Percentiles rank a stretch among this genome's conserved stretches.
Conservation (phyloP, 805 yeast genomes). For the Yamadazyma akitaensis region DNA sequence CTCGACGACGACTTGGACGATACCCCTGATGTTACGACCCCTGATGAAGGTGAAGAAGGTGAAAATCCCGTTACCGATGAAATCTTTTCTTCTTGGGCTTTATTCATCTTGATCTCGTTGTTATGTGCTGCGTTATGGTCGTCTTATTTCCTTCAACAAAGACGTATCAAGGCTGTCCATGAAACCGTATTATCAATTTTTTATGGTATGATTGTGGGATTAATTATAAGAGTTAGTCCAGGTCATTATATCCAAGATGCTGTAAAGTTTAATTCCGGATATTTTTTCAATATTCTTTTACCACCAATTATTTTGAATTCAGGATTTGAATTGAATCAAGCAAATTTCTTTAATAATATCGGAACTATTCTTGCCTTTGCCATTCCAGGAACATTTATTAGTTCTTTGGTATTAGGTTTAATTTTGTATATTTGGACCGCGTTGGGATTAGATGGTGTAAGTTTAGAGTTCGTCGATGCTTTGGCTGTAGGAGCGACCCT, state of each 20-base stretch:
- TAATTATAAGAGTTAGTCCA: conserved; percentile 84
- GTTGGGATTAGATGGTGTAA: conserved; percentile 82
- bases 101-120: conserved; percentile 77
- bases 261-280: conserved; percentile 89
- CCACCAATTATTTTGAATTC: conserved; percentile 97
- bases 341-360: conserved; percentile 87
- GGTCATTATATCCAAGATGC: conserved; percentile 98
- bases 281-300: conserved; percentile 86
- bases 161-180: conserved; percentile 91
- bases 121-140: conserved; percentile 92
- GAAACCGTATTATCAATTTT: conserved; percentile 95
- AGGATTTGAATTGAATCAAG: conserved; percentile 95
- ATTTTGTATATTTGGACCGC: conserved; percentile 87
- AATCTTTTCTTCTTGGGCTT: conserved; percentile 96
- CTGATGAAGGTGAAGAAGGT: conserved; percentile 51
- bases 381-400: conserved; percentile 92
- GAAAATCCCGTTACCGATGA: conserved; percentile 90
- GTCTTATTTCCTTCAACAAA: conserved; percentile 85
- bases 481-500: conserved; percentile 96
- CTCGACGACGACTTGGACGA: conserved; percentile 32
- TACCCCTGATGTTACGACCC: conserved; percentile 38
- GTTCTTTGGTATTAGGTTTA: conserved; percentile 87
- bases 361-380: conserved; percentile 92
- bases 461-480: conserved; percentile 94
- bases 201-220: conserved; percentile 94